Evolutionary conservation across 1,284 basidiomycete species (phyloP), one percentile per base, ranked within the genome.

Genomic region (Trichosporon ovoides): DNA sequence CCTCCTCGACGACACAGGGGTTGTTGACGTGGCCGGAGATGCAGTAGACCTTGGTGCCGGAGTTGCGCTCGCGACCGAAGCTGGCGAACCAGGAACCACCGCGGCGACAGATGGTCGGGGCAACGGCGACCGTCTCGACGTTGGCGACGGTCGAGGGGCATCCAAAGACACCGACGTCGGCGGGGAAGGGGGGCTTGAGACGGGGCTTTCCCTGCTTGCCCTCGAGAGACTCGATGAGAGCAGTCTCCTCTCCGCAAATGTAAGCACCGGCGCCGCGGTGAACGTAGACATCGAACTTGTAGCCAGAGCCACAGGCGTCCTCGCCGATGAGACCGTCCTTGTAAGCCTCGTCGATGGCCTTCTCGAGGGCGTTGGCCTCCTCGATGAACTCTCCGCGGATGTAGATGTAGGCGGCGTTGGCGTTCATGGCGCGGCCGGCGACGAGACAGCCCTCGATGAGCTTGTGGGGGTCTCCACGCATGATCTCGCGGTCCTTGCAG

Each of bases 111-210:
- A 98, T 98, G 2, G 95, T 98, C 0, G 95, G 96, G 1, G 94
- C 91, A 40, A 98, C 95, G 34, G 95, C 88, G 59, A 98, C 91
- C 7, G 95, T 98, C 82, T 98, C 96, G 60, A 98, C 94, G 73
- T 98, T 98, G 56, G 95, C 94, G 50, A 98, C 95, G 10, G 96
- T 98, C 2, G 91, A 90, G 1, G 94, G 94, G 78, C 92, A 97
- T 10, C 94, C 94, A 72, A 98, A 98, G 43, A 97, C 81, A 60
- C 94, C 94, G 52, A 98, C 94, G 67, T 98, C 94, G 62, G 95
- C 95, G 14, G 95, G 95, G 86, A 98, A 98, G 46, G 95, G 96
- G n/a, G 95, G 95, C 83, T 98, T 98, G 69, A 98, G 82, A 65
- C 95, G 84, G 3, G 95, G 95, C 78, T 98, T 98, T 46, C 95